Evolutionary conservation across 345 rosid species (phyloP).

Genomic region (Hibiscus mutabilis): DNA sequence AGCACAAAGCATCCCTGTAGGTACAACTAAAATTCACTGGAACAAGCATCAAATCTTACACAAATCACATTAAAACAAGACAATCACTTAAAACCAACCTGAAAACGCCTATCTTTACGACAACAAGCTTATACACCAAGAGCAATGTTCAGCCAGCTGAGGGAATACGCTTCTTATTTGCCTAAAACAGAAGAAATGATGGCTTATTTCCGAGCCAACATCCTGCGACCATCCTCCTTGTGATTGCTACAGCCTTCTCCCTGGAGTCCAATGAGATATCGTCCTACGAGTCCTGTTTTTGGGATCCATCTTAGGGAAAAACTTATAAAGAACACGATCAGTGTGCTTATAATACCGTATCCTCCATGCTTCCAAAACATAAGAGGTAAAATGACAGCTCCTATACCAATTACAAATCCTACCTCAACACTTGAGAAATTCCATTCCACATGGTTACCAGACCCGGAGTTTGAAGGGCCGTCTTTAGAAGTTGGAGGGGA

Average conservation of each 20-base stretch:
- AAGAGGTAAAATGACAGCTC: background rate
- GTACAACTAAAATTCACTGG: too few species aligned
- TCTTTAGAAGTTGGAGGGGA: background rate
- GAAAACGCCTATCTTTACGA: too few species aligned
- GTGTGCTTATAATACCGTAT: background rate
- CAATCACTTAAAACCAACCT: too few species aligned
- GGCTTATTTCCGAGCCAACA: background rate
- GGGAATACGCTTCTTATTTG: too few species aligned
- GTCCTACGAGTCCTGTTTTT: background rate
- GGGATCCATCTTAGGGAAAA: background rate
- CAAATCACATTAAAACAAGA: too few species aligned
- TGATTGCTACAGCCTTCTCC: background rate
- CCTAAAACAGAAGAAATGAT: background rate
- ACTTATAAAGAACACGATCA: background rate
- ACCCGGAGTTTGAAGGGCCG: background rate
- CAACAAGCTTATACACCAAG: too few species aligned
- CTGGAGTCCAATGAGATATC: background rate
- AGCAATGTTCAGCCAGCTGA: too few species aligned
- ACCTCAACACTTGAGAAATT: background rate
- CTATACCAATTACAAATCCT: constrained; percentile 2
- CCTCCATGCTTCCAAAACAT: constrained; percentile 6
- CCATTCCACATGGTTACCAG: background rate
- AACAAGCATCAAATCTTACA: too few species aligned
- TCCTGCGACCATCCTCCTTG: background rate
- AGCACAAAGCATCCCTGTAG: too few species aligned